These are phyloP conservation scores for Oryza longistaminata DNA, from an alignment of 176 grass and related monocot genomes.

Conservation along the genomic window DNA sequence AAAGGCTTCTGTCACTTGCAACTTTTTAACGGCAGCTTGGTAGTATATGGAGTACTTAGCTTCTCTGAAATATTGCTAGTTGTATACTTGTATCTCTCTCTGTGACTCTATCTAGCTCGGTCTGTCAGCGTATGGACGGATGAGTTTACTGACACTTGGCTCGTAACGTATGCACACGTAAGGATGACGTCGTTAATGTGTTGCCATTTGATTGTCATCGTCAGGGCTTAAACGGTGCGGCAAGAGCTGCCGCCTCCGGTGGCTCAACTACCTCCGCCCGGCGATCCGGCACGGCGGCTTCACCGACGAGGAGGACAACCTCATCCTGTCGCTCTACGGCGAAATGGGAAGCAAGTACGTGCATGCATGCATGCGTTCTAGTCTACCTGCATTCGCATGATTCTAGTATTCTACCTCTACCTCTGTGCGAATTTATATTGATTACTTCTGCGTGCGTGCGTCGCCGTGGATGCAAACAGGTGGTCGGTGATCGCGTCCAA, in stretches of 20 bases:
- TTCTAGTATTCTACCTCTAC: neutral
- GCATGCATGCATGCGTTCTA: neutral
- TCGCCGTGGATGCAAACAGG: slow-evolving; percentile 21
- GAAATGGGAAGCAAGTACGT: slow-evolving; percentile 54
- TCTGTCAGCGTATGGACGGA: neutral
- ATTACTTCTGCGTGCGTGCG: neutral
- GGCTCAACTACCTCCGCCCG: slow-evolving; percentile 63
- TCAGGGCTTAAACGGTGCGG: slow-evolving; percentile 56
- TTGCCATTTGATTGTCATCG: neutral
- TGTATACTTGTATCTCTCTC: neutral
- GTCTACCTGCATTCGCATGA: no score
- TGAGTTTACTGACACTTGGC: neutral
- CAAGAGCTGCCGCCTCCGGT: slow-evolving; percentile 63
- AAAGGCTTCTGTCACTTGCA: no score
- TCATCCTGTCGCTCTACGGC: slow-evolving; percentile 55
- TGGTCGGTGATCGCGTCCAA: slow-evolving; percentile 88
- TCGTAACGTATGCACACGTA: neutral
- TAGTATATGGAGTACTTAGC: no score
- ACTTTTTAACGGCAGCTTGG: neutral
- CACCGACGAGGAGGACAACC: slow-evolving; percentile 48
- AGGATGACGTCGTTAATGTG: neutral
- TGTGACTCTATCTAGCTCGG: neutral
- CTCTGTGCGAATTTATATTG: neutral
- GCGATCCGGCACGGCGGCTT: slow-evolving; percentile 59
- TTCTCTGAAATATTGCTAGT: no score